Evolutionary conservation across 768 basidiomycete genomes (phyloP).

Genomic region (Suillus subluteus): DNA sequence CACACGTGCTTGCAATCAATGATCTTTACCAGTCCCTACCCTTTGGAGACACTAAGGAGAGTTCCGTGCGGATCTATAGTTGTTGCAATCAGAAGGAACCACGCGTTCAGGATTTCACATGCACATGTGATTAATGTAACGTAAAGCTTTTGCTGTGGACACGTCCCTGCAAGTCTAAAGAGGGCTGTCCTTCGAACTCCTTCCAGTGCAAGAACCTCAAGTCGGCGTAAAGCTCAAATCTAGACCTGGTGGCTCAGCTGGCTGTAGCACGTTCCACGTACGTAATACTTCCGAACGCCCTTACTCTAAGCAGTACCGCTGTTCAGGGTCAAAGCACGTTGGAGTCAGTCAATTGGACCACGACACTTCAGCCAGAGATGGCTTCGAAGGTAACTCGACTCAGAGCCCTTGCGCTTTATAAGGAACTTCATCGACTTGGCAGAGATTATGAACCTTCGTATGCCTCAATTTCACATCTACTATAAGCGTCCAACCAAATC

Average conservation of each 20-base stretch:
- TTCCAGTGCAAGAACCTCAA: no score
- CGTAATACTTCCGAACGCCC: no score
- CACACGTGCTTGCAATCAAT: not conserved
- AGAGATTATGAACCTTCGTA: slow-evolving; percentile 84
- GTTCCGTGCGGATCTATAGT: not conserved
- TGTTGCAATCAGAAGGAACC: not conserved
- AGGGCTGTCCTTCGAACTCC: no score
- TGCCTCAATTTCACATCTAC: slow-evolving; percentile 31
- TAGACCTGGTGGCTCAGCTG: no score
- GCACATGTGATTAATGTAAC: not conserved
- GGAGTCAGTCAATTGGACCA: not conserved
- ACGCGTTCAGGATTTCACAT: not conserved
- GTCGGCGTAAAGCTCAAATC: no score
- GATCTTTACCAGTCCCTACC: no score
- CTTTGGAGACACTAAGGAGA: not conserved
- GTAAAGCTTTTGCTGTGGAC: no score
- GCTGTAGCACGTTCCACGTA: not conserved
- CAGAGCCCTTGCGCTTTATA: slow-evolving; percentile 75
- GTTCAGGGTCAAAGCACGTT: not conserved
- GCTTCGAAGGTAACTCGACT: slow-evolving; percentile 55
- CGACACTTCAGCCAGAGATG: slow-evolving; percentile 36
- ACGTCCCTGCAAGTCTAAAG: no score
- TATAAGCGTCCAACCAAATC: slow-evolving; percentile 11
- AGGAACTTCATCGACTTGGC: slow-evolving; percentile 79
- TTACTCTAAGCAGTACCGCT: not conserved